Base-by-base conservation (phyloP, 2,329 filamentous ascomycete genomes). In the Microsporum audouinii region DNA sequence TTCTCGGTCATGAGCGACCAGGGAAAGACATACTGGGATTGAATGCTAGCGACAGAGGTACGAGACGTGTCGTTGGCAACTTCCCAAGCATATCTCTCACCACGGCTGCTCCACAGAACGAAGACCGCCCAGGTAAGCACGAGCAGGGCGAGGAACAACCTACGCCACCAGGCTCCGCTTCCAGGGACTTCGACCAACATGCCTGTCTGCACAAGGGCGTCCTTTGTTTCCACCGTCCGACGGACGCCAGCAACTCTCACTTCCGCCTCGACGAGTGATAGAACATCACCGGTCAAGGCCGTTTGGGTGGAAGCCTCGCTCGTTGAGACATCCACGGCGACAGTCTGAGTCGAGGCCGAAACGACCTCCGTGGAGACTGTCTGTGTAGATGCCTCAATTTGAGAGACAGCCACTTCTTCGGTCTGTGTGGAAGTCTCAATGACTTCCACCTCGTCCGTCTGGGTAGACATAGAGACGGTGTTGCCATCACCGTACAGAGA, bases 21-120 rank as follows among this genome's bases (percentile, higher is more conserved):
- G 29, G 59, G 59, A 10, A 56, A 60, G 14, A 45, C 55, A 36
- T 43, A 57, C 58, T 36, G 43, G 36, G 56, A 61, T 27, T 39
- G 34, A 41, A 60, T 53, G 3, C 49, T 53, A 57, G 59, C 23
- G 23, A 62, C 31, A 33, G 49, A 27, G 43, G 34, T 23, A 31
- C 58, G 63, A 12, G 63, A 61, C 39, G 45, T 31, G 5, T 57
- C 62, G 36, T 66, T 66, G 62, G 63, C 65, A 53, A 60, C 63
- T 10, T 63, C 41, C 65, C 65, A 66, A 29, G 55, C 34, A 29
- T 31, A 23, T 29, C 17, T 34, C 1, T 33, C 55, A 27, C 34
- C 17, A 5, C 10, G 41, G 14, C 58, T 57, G n/a, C 59, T 41
- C 57, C 59, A 63, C 43, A 62, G 39, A 14, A 61, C 17, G 17